Conservation (phyloP, 1,284 basidiomycete species). For the Anthracocystis setariae region DNA sequence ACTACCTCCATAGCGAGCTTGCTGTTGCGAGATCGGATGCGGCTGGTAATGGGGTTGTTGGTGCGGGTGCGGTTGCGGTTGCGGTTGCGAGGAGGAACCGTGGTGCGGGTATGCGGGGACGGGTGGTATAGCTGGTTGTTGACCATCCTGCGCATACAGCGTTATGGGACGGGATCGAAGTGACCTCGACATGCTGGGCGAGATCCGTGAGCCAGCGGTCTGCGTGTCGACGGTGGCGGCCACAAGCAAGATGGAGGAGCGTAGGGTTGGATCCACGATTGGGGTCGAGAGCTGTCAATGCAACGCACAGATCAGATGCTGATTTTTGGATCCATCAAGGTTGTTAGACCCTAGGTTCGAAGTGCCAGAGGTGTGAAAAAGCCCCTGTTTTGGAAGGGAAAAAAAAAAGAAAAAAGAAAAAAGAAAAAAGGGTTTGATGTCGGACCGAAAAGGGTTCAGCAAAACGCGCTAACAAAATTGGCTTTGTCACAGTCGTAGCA, state of each 20-base stretch:
- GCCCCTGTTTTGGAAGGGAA: background rate
- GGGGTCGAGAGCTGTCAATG: background rate
- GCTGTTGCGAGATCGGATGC: slow-evolving; percentile 1
- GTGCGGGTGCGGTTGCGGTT: background rate
- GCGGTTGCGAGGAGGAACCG: slow-evolving; percentile 7
- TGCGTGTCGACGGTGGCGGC: slow-evolving; percentile 1
- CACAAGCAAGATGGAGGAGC: slow-evolving; percentile 1
- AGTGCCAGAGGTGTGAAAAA: no score
- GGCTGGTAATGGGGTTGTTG: slow-evolving; percentile 12
- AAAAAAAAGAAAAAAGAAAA: slow-evolving; percentile 1
- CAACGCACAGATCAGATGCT: slow-evolving; percentile 20
- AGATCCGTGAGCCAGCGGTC: background rate
- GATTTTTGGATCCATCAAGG: background rate
- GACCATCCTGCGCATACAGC: slow-evolving; percentile 57
- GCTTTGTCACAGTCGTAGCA: background rate
- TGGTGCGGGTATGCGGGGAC: slow-evolving; percentile 19
- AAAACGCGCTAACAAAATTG: no score
- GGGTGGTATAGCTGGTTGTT: slow-evolving; percentile 25
- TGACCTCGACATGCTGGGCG: slow-evolving; percentile 59
- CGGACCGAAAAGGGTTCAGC: no score
- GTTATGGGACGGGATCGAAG: slow-evolving; percentile 65
- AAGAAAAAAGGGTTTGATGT: background rate
- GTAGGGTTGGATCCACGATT: background rate
- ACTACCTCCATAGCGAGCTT: slow-evolving; percentile 7
- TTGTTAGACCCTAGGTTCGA: background rate